Conservation (phyloP, 2,329 filamentous ascomycete species). For the Plectosphaerella plurivora region DNA sequence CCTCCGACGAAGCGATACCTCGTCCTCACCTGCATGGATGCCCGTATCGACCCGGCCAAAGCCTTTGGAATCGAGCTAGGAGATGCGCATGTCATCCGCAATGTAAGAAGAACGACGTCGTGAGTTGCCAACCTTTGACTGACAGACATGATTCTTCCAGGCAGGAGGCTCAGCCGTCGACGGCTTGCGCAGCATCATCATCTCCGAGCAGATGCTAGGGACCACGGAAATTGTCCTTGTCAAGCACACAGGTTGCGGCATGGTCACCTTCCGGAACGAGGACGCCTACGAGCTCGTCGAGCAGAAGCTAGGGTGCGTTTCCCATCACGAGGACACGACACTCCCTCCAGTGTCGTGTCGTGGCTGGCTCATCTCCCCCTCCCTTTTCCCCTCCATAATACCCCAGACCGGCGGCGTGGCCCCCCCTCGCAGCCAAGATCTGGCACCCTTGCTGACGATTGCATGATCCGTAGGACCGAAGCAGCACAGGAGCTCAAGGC, state of each 20-base stretch:
- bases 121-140: background rate
- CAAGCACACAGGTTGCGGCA: slow-evolving; percentile 72
- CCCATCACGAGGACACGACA: background rate
- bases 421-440: too few species aligned
- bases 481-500: slow-evolving; percentile 15
- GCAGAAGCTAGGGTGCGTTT: slow-evolving; percentile 45
- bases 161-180: slow-evolving; percentile 64
- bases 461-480: slow-evolving; percentile 7
- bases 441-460: background rate
- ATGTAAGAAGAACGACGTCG: slow-evolving; percentile 28
- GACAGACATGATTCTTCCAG: slow-evolving; percentile 11
- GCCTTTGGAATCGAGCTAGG: slow-evolving; percentile 69
- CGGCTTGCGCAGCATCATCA: slow-evolving; percentile 68
- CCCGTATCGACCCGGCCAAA: slow-evolving; percentile 62
- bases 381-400: slow-evolving; percentile 12
- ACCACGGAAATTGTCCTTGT: slow-evolving; percentile 71
- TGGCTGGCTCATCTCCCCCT: background rate
- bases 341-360: too few species aligned
- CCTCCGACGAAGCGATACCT: slow-evolving; percentile 66
- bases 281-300: slow-evolving; percentile 47
- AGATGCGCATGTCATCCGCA: slow-evolving; percentile 75
- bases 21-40: slow-evolving; percentile 75
- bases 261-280: slow-evolving; percentile 63
- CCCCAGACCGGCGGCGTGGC: slow-evolving; percentile 12
- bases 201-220: slow-evolving; percentile 74